These are phyloP conservation scores for Ogataea henricii DNA, from an alignment of 805 yeast genomes.

Conservation along the genomic window DNA sequence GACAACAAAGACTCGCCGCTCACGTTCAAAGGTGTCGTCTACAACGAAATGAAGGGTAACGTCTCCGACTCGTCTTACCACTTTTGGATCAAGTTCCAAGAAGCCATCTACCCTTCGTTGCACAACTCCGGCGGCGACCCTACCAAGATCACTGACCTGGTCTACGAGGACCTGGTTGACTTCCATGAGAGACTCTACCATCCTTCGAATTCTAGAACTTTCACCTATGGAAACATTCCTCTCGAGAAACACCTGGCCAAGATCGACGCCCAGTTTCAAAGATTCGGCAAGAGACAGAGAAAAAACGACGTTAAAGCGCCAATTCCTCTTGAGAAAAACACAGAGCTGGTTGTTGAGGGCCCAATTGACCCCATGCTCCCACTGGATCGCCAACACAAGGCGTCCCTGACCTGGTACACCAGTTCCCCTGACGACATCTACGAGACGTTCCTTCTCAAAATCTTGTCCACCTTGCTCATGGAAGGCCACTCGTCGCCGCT, in stretches of 20 bases:
- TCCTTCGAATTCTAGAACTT: constrained; percentile 85
- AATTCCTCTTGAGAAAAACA: constrained; percentile 39
- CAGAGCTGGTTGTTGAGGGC: constrained; percentile 52
- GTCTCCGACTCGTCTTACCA: constrained; percentile 84
- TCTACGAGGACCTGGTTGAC: constrained; percentile 71
- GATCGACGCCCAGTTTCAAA: constrained; percentile 50
- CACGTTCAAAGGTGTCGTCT: constrained; percentile 91
- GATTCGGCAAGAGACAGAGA: constrained; percentile 52
- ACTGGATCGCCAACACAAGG: constrained; percentile 66
- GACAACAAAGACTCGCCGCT: constrained; percentile 62
- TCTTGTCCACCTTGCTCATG: constrained; percentile 68
- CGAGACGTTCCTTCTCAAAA: constrained; percentile 69
- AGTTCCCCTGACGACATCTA: constrained; percentile 73
- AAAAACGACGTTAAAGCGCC: constrained; percentile 46
- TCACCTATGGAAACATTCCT: constrained; percentile 83
- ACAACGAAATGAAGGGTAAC: constrained; percentile 98
- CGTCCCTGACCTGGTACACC: constrained; percentile 86
- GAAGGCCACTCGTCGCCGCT: constrained; percentile 94
- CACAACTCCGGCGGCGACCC: constrained; percentile 97
- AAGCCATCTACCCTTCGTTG: constrained; percentile 79
- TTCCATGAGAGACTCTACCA: constrained; percentile 81
- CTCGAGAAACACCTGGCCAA: constrained; percentile 59
- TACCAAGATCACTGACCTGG: constrained; percentile 66
- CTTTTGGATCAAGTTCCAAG: constrained; percentile 81
- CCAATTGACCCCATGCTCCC: constrained; percentile 82